Conservation (phyloP, 228 moss, liverwort and hornwort genomes). For the Sphagnum fallax region DNA sequence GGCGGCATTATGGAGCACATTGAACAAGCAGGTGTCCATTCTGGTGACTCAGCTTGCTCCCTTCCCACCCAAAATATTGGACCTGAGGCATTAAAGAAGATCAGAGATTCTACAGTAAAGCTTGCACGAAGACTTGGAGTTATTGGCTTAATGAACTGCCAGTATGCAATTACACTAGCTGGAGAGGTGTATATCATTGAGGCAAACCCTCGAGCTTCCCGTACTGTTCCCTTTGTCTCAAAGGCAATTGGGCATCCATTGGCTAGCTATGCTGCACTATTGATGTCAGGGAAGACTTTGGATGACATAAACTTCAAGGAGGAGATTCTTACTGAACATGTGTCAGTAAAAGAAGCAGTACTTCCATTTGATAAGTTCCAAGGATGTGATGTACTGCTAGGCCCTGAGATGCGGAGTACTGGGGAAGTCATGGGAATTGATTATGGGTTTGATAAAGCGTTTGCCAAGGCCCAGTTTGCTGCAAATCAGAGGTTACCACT, state of each 20-base stretch:
- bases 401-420: slow-evolving; percentile 98
- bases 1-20: slow-evolving; percentile 99
- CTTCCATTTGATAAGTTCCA: slow-evolving; percentile 96
- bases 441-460: slow-evolving; percentile 83
- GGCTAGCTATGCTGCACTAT: slow-evolving; percentile 85
- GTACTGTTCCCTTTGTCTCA: slow-evolving; percentile 96
- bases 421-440: slow-evolving; percentile 99
- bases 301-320: slow-evolving; percentile 51
- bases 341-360: slow-evolving; percentile 95
- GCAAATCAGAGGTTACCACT: slow-evolving; percentile 91
- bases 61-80: slow-evolving; percentile 77
- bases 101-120: slow-evolving; percentile 71
- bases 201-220: slow-evolving; percentile 90
- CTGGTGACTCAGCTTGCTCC: slow-evolving; percentile 93
- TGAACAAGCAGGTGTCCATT: slow-evolving; percentile 97
- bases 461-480: slow-evolving; percentile 95
- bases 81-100: slow-evolving; percentile 31
- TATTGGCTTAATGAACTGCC: slow-evolving; percentile 94
- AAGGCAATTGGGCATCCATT: slow-evolving; percentile 99
- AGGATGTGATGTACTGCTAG: slow-evolving; percentile 95
- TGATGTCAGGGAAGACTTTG: slow-evolving; percentile 83
- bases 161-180: slow-evolving; percentile 74
- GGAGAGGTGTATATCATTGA: slow-evolving; percentile 92
- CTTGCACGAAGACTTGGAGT: slow-evolving; percentile 81
- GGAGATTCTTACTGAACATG: slow-evolving; percentile 83